Base-by-base conservation (phyloP, 2,329 filamentous ascomycete species). In the Clonostachys byssicola region DNA sequence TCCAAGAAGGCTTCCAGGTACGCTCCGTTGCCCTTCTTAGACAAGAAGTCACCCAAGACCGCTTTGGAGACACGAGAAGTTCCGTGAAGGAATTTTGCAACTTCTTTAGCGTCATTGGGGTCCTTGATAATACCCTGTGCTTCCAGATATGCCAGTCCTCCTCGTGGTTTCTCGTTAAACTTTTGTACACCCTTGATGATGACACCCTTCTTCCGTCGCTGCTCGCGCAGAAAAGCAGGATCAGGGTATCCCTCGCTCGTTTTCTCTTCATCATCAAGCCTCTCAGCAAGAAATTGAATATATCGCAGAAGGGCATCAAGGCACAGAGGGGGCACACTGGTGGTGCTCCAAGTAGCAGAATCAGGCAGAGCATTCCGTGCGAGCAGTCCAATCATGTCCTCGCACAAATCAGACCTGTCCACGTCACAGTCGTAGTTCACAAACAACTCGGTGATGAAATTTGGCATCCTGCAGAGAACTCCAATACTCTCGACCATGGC, bases 401-500 rank as follows among this genome's bases (percentile, higher is more conserved):
- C 89, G 60, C 94, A 99, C 6, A 99, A 72, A 68, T 99, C 94
- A 45, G 85, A 86, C 44, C 92, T 82, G 61, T 99, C 89, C 45
- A 90, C 85, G 60, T 97, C 92, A 60, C 92, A 99, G 65, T 99
- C 94, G 62, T 97, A 99, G 66, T 99, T 99, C 67, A 97, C 84
- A 62, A 96, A 99, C 8, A 99, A 77, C 65, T 99, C 95, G 12
- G 88, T 84, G 83, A 97, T 91, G 61, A 95, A 99, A 40, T 85
- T 92, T 1, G 94, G 91, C 74, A 99, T 96, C 40, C 95, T 81
- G 36, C 91, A 89, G 50, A 99, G 74, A 47, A 92, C 91, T 35
- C 92, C 92, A 41, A 99, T 86, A 56, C 89, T 95, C 69, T 99
- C 94, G 5, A 99, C 90, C 94, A 99, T 99, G 34, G 94, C 92